These are phyloP conservation scores for Penicillium steckii DNA, from an alignment of 495 filamentous ascomycete species.

Conservation along the genomic window DNA sequence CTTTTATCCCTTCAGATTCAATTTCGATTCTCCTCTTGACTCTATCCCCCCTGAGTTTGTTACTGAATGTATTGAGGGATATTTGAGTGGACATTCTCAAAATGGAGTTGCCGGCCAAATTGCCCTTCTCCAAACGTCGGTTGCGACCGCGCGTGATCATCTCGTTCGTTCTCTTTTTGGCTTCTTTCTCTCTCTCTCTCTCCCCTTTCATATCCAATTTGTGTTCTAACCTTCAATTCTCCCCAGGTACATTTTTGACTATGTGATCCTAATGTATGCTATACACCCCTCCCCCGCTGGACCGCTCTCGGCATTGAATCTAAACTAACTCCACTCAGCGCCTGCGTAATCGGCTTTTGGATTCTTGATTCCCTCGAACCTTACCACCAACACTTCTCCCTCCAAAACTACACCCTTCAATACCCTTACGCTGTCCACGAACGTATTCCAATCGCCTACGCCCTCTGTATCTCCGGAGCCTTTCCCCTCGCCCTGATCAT, in stretches of 20 bases:
- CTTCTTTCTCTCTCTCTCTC: neutral
- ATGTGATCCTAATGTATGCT: constrained; percentile 62
- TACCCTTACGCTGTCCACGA: constrained; percentile 77
- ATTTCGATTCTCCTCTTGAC: neutral
- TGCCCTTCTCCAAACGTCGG: constrained; percentile 53
- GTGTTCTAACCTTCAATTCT: constrained; percentile 3
- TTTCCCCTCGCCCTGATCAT: constrained; percentile 66
- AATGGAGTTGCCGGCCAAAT: constrained; percentile 43
- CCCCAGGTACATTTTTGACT: constrained; percentile 64
- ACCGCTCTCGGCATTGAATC: constrained; percentile 15
- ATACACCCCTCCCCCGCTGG: constrained; percentile 23
- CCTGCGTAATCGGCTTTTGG: constrained; percentile 53
- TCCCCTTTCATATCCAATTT: neutral
- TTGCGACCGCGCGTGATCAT: constrained; percentile 51
- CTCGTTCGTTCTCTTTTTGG: constrained; percentile 40
- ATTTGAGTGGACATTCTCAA: too few species aligned
- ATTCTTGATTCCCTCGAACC: constrained; percentile 54
- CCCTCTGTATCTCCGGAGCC: constrained; percentile 54
- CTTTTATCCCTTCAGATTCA: too few species aligned
- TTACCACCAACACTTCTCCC: constrained; percentile 60
- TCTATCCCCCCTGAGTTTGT: neutral
- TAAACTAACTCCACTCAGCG: constrained; percentile 19
- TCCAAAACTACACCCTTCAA: constrained; percentile 58
- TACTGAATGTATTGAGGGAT: neutral
- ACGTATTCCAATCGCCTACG: constrained; percentile 61